Conservation (phyloP, 2,329 filamentous ascomycete genomes). For the Immersiporthe knoxdaviesiana region DNA sequence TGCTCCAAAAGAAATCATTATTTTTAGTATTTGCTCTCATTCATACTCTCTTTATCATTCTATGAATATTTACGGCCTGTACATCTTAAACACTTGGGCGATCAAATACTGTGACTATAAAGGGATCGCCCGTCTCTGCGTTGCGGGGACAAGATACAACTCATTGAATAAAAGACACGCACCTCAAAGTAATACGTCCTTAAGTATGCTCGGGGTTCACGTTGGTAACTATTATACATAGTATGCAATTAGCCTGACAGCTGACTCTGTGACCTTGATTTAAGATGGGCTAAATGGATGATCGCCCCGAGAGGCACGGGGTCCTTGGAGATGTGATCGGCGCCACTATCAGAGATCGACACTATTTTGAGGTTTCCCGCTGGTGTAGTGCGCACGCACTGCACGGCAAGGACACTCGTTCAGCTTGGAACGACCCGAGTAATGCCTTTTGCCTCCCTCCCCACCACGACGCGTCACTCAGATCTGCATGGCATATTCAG, state of each 20-base stretch:
- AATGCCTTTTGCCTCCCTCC: neutral
- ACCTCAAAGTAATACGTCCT: too few relatives aligned
- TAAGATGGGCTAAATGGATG: neutral
- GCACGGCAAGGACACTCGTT: neutral
- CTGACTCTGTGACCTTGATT: neutral
- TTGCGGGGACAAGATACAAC: neutral
- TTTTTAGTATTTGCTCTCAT: neutral
- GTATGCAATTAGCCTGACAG: neutral
- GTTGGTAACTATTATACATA: neutral
- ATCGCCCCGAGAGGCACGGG: neutral
- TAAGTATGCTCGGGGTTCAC: neutral
- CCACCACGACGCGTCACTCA: neutral
- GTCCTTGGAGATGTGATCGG: neutral
- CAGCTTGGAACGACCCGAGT: neutral
- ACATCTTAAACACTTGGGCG: neutral
- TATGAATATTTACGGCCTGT: neutral
- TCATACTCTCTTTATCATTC: neutral
- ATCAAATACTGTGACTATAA: too few relatives aligned
- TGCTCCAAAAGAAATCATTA: neutral
- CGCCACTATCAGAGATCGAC: slow-evolving; percentile 4
- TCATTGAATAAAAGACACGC: neutral
- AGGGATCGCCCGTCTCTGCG: too few relatives aligned
- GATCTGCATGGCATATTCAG: neutral
- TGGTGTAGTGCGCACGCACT: too few relatives aligned
- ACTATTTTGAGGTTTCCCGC: neutral